Conservation (phyloP, 345 rosid genomes). For the Acer negundo region DNA sequence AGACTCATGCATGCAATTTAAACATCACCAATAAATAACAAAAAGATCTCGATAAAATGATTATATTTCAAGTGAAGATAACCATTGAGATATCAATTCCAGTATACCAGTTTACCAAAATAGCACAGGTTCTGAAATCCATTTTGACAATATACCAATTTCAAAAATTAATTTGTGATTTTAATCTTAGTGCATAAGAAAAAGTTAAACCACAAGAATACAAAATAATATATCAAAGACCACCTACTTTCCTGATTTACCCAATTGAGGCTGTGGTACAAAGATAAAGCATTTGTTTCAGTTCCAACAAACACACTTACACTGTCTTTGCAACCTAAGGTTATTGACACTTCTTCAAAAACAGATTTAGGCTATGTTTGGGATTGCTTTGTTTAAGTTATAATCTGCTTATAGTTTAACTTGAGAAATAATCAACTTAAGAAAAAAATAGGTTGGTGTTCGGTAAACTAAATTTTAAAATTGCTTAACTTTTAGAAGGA, state of each 20-base stretch:
- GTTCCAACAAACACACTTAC: no score
- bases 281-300: not conserved
- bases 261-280: not conserved
- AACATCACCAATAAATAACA: not conserved
- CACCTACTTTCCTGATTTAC: not conserved
- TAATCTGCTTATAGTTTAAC: no score
- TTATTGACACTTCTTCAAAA: not conserved
- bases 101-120: not conserved
- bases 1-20: not conserved
- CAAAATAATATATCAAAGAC: not conserved
- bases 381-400: no score
- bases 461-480: no score
- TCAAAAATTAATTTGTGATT: not conserved
- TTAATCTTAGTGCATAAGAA: not conserved
- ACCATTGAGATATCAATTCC: not conserved
- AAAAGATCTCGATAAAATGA: not conserved
- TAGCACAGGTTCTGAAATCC: not conserved
- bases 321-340: not conserved
- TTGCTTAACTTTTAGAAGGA: no score
- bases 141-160: not conserved
- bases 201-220: not conserved
- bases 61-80: not conserved
- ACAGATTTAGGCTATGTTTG: not conserved
- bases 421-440: no score
- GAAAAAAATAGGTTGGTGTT: no score